Evolutionary conservation across 2,329 filamentous ascomycete species (phyloP).

Genomic region (Boeremia lycopersici): DNA sequence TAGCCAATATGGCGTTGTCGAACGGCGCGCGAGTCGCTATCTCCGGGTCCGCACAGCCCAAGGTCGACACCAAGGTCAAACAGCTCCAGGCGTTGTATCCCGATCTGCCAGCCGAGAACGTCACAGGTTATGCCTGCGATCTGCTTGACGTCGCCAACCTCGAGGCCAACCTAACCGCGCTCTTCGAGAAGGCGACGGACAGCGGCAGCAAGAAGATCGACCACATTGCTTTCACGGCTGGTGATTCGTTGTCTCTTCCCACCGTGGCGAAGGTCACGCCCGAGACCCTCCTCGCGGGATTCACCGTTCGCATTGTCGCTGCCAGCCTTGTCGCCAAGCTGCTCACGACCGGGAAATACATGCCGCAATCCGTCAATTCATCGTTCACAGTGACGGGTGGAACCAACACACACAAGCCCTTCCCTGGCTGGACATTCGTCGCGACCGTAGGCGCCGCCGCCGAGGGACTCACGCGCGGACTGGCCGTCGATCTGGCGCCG

Average conservation of each 20-base stretch:
- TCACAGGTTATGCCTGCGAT: constrained; percentile 38
- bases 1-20: constrained; percentile 64
- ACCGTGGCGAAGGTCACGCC: constrained; percentile 37
- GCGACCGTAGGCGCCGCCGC: constrained; percentile 31
- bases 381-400: constrained; percentile 53
- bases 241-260: constrained; percentile 24
- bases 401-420: constrained; percentile 42
- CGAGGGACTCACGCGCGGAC: constrained; percentile 45
- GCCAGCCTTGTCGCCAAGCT: constrained; percentile 51
- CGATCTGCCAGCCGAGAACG: constrained; percentile 14
- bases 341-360: constrained; percentile 41
- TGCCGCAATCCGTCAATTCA: constrained; percentile 33
- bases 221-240: constrained; percentile 42
- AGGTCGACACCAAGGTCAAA: constrained; percentile 57
- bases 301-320: constrained; percentile 45
- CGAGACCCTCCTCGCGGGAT: constrained; percentile 22
- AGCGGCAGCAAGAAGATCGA: constrained; percentile 38
- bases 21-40: constrained; percentile 63
- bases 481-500: constrained; percentile 52
- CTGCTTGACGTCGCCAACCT: constrained; percentile 34
- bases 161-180: constrained; percentile 32
- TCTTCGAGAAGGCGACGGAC: constrained; percentile 38
- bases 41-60: constrained; percentile 61
- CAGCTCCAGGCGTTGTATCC: constrained; percentile 53
- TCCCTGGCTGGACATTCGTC: constrained; percentile 39